Evolutionary conservation across 192 early-diverging fungal species (phyloP).

Genomic region (Coemansia sp.): DNA sequence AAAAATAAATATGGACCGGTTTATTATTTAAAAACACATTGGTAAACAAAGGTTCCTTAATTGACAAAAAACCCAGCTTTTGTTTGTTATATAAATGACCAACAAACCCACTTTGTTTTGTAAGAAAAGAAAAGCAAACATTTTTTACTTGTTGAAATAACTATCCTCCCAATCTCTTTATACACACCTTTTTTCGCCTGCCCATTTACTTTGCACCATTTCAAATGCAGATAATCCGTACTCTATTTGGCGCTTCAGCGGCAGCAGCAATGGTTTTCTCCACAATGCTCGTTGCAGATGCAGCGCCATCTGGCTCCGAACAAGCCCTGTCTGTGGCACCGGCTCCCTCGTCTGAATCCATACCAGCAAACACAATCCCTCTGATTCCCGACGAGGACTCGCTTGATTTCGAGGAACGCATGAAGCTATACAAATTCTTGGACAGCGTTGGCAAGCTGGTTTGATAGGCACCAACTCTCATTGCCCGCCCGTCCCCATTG

Average conservation of each 20-base stretch:
- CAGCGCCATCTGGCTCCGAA: neutral
- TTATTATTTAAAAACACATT: neutral
- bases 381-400: conserved; percentile 9
- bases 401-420: conserved; percentile 10
- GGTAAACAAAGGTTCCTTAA: too few relatives aligned
- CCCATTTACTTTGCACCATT: too few relatives aligned
- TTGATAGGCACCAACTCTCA: too few relatives aligned
- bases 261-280: neutral
- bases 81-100: too few relatives aligned
- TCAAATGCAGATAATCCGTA: neutral
- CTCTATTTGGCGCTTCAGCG: neutral
- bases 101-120: too few relatives aligned
- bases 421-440: conserved; percentile 7
- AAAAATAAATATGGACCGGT: neutral
- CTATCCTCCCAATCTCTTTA: too few relatives aligned
- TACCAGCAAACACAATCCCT: neutral
- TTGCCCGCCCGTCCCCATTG: too few relatives aligned
- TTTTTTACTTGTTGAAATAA: too few relatives aligned
- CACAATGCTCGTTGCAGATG: neutral
- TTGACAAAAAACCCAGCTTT: too few relatives aligned
- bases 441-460: conserved; percentile 8
- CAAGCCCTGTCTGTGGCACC: neutral
- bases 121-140: too few relatives aligned
- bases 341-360: neutral
- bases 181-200: too few relatives aligned